These are phyloP conservation scores for Tetraselmis chui DNA, from an alignment of 139 green algal genomes.

Conservation along the genomic window DNA sequence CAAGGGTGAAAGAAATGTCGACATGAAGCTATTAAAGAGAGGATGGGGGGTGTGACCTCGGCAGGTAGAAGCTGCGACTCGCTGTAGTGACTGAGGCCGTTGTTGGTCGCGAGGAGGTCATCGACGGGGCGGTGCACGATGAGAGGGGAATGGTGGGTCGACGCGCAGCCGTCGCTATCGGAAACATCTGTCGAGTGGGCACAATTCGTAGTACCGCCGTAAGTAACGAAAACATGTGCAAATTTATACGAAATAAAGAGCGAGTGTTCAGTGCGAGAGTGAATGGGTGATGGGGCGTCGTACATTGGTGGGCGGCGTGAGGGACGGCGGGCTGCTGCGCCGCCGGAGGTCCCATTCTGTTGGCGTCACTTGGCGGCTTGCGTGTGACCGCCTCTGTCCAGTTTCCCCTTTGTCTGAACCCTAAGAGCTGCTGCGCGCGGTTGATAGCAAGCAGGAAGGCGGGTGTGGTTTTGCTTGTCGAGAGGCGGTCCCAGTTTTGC, in stretches of 20 bases:
- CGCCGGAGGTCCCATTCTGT: background rate
- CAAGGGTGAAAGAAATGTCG: too few relatives aligned
- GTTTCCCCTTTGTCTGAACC: background rate
- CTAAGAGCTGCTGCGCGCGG: background rate
- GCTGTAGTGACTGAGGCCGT: background rate
- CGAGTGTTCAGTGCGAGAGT: too few relatives aligned
- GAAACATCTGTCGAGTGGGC: too few relatives aligned
- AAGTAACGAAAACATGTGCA: too few relatives aligned
- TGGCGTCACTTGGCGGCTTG: background rate
- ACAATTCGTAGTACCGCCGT: too few relatives aligned
- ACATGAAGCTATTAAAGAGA: too few relatives aligned
- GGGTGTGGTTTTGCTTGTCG: background rate
- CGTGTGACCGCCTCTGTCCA: background rate
- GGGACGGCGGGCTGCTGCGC: too few relatives aligned
- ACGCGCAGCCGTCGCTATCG: background rate
- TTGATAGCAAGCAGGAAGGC: background rate
- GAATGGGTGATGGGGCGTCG: too few relatives aligned
- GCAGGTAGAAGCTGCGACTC: background rate
- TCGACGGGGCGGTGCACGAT: background rate
- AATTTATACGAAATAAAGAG: too few relatives aligned
- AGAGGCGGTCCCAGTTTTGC: background rate
- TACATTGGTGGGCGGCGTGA: too few relatives aligned
- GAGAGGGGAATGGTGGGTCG: background rate
- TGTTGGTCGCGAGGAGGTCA: background rate
- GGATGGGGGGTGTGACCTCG: too few relatives aligned